Conservation (phyloP, 2,329 filamentous ascomycete species). For the Amylocarpus encephaloides region DNA sequence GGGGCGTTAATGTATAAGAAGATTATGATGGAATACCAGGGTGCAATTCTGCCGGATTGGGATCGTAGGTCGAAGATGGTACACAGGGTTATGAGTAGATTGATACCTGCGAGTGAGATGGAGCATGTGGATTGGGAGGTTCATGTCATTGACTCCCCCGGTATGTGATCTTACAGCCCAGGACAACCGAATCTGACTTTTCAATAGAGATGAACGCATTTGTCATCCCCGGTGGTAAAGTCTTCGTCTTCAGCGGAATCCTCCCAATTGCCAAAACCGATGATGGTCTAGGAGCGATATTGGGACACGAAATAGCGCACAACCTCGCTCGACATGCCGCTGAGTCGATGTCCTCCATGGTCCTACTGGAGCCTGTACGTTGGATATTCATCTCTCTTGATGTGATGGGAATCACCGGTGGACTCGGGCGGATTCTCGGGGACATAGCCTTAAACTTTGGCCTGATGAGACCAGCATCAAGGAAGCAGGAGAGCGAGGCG, state of each 20-base stretch:
- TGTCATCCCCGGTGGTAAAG: constrained; percentile 71
- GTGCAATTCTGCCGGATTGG: constrained; percentile 48
- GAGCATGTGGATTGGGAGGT: constrained; percentile 60
- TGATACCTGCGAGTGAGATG: constrained; percentile 63
- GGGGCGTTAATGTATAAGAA: constrained; percentile 49
- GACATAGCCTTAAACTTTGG: constrained; percentile 46
- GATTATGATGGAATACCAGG: constrained; percentile 48
- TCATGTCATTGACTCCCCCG: constrained; percentile 62
- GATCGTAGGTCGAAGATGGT: constrained; percentile 53
- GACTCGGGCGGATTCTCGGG: constrained; percentile 22
- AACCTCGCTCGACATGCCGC: constrained; percentile 62
- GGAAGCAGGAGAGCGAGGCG: constrained; percentile 69
- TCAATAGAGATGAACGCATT: constrained; percentile 58
- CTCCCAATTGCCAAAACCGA: constrained; percentile 60
- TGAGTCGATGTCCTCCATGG: constrained; percentile 48
- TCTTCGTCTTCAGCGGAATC: constrained; percentile 73
- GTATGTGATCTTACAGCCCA: constrained; percentile 30
- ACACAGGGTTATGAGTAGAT: constrained; percentile 54
- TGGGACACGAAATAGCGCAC: constrained; percentile 77
- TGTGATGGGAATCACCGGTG: constrained; percentile 18
- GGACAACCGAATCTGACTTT: not conserved
- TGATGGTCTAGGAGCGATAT: constrained; percentile 64
- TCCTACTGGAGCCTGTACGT: constrained; percentile 34
- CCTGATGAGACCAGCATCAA: constrained; percentile 61
- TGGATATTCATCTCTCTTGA: constrained; percentile 34